A percentile compares a stretch with the other conserved stretches of the same genome.
These are phyloP conservation scores for Chaetomium globosum DNA, from an alignment of 2,329 filamentous ascomycete genomes.

Conservation along the genomic window DNA sequence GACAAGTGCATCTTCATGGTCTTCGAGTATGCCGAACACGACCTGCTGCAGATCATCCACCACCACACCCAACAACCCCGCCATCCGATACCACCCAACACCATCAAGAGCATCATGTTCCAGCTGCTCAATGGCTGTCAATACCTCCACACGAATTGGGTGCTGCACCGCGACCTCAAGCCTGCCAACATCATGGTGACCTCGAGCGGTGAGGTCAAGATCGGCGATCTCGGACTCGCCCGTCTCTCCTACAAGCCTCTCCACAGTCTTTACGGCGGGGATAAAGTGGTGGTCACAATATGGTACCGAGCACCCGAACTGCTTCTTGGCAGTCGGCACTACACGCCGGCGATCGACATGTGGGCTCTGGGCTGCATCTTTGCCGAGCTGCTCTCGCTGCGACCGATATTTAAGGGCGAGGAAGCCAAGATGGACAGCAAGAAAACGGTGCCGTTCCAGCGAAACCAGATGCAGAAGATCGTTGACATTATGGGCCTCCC, in stretches of 20 bases:
- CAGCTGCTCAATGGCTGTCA: slow-evolving; percentile 93
- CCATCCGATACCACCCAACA: slow-evolving; percentile 83
- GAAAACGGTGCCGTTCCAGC: slow-evolving; percentile 94
- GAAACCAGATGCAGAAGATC: slow-evolving; percentile 99
- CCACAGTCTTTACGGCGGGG: slow-evolving; percentile 86
- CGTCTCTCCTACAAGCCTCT: slow-evolving; percentile 92
- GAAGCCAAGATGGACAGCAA: slow-evolving; percentile 99
- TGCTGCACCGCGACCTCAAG: slow-evolving; percentile 94
- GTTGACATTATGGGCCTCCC: slow-evolving; percentile 94
- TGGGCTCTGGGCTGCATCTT: slow-evolving; percentile 99
- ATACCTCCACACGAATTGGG: slow-evolving; percentile 95
- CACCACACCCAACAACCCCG: slow-evolving; percentile 90
- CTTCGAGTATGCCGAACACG: slow-evolving; percentile 97
- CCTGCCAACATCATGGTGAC: slow-evolving; percentile 99
- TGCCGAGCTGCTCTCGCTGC: slow-evolving; percentile 83
- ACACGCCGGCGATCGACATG: slow-evolving; percentile 94
- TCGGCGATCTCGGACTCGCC: slow-evolving; percentile 90
- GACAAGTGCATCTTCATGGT: slow-evolving; percentile 99
- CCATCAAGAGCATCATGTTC: slow-evolving; percentile 92
- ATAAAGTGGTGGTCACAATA: slow-evolving; percentile 98
- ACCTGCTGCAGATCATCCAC: slow-evolving; percentile 95
- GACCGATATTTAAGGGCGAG: slow-evolving; percentile 97
- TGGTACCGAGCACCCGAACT: slow-evolving; percentile 98
- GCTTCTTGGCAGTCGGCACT: slow-evolving; percentile 88
- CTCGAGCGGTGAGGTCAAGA: slow-evolving; percentile 84